Percentiles rank a stretch among this genome's conserved stretches.
These are phyloP conservation scores for Podaxis mareebaensis DNA, from an alignment of 768 basidiomycete genomes.

Conservation along the genomic window DNA sequence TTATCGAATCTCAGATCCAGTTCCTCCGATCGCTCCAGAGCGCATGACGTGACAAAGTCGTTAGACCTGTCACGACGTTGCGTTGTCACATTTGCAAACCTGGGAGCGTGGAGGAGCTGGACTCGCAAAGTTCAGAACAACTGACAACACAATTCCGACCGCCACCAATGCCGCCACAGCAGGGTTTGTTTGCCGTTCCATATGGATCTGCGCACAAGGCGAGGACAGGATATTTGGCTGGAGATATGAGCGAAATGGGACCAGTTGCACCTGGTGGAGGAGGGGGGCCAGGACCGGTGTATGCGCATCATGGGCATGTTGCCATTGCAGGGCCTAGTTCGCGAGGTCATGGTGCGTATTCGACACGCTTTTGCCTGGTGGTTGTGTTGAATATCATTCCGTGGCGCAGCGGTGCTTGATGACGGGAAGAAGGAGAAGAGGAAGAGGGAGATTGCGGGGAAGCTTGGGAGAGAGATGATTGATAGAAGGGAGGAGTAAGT, in stretches of 20 bases:
- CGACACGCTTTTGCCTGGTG: not conserved
- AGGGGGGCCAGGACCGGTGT: slow-evolving; percentile 20
- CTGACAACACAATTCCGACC: not conserved
- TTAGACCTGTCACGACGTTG: not conserved
- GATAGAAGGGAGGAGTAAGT: slow-evolving; percentile 77
- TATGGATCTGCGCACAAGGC: slow-evolving; percentile 41
- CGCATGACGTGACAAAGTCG: not conserved
- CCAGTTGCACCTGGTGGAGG: not conserved
- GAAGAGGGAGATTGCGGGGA: slow-evolving; percentile 68
- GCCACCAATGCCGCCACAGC: slow-evolving; percentile 61
- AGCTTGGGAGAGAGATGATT: slow-evolving; percentile 69
- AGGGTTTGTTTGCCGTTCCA: slow-evolving; percentile 65
- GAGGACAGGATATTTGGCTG: slow-evolving; percentile 18
- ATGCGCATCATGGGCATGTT: slow-evolving; percentile 39
- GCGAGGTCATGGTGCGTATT: slow-evolving; percentile 41
- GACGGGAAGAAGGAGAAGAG: slow-evolving; percentile 64
- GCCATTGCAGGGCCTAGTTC: slow-evolving; percentile 42
- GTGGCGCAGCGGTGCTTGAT: slow-evolving; percentile 24
- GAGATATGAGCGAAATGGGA: slow-evolving; percentile 31
- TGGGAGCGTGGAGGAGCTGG: not conserved
- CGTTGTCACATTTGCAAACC: not conserved
- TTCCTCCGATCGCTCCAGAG: not conserved
- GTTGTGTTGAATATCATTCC: not conserved
- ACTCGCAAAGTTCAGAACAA: not conserved
- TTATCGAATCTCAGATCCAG: not conserved